Evolutionary conservation across 495 filamentous ascomycete genomes (phyloP).

Genomic region (Hypoxylon trugodes): DNA sequence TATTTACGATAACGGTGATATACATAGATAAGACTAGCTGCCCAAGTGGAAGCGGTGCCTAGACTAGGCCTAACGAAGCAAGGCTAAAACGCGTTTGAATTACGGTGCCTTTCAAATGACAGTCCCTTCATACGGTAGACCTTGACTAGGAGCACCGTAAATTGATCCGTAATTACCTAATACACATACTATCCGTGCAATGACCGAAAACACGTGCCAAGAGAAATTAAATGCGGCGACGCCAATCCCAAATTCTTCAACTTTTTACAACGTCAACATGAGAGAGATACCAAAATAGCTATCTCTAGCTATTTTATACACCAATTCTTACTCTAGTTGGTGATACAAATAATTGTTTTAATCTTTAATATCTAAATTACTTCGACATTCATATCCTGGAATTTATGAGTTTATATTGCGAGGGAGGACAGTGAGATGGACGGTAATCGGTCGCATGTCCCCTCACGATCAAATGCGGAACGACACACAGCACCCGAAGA

Average conservation of each 20-base stretch:
- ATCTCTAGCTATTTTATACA: no score
- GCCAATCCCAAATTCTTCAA: slow-evolving; percentile 1
- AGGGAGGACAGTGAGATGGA: slow-evolving; percentile 19
- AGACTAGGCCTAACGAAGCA: no score
- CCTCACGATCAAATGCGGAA: slow-evolving; percentile 5
- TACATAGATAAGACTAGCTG: slow-evolving; percentile 6
- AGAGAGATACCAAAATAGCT: no score
- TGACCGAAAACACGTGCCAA: slow-evolving; percentile 34
- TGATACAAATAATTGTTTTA: not conserved
- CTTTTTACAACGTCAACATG: not conserved
- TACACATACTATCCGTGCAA: slow-evolving; percentile 3
- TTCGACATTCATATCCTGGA: not conserved
- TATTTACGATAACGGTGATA: slow-evolving; percentile 2
- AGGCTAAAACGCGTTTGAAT: not conserved
- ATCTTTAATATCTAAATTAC: not conserved
- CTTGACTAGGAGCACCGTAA: no score
- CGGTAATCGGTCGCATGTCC: not conserved
- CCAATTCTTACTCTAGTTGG: not conserved
- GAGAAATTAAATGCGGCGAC: slow-evolving; percentile 23
- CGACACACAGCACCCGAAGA: not conserved
- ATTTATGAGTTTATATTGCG: not conserved
- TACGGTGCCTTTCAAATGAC: no score
- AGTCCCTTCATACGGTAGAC: no score
- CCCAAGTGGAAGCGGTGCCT: no score
- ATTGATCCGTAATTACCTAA: not conserved